Conservation (phyloP, 495 filamentous ascomycete genomes). For the Aspergillus nidulans region DNA sequence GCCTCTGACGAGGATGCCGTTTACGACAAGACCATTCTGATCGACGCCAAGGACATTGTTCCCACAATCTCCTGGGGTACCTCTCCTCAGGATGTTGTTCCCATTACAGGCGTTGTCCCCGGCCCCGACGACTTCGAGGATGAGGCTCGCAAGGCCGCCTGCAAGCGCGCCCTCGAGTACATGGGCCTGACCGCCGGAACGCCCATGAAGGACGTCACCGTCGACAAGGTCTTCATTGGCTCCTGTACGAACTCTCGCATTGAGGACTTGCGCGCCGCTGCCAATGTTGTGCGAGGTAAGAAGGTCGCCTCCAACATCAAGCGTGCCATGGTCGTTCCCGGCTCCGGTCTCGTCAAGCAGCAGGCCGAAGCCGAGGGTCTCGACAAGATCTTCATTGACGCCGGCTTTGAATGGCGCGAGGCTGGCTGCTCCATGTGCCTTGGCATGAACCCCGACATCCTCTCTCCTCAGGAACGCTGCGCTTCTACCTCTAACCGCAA, state of each 20-base stretch:
- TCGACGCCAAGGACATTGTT: constrained; percentile 86
- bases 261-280: constrained; percentile 88
- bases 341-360: constrained; percentile 89
- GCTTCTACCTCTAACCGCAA: constrained; percentile 96
- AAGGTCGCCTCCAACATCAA: constrained; percentile 84
- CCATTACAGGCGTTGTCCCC: constrained; percentile 86
- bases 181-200: constrained; percentile 88
- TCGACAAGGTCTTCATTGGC: constrained; percentile 98
- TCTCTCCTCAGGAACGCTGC: constrained; percentile 89
- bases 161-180: constrained; percentile 81
- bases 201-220: constrained; percentile 78
- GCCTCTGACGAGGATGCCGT: constrained; percentile 79
- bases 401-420: constrained; percentile 97
- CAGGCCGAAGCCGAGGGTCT: constrained; percentile 90
- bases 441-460: constrained; percentile 98
- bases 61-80: constrained; percentile 98
- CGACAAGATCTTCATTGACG: constrained; percentile 84
- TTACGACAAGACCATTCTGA: constrained; percentile 81
- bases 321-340: constrained; percentile 92
- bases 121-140: constrained; percentile 81
- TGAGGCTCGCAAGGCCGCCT: constrained; percentile 70
- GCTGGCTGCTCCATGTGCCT: constrained; percentile 98
- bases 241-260: constrained; percentile 97
- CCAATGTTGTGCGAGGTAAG: constrained; percentile 77
- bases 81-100: constrained; percentile 89